Evolutionary conservation across 352 stramenopile genomes (phyloP).

Genomic region (Phytophthora meadii): DNA sequence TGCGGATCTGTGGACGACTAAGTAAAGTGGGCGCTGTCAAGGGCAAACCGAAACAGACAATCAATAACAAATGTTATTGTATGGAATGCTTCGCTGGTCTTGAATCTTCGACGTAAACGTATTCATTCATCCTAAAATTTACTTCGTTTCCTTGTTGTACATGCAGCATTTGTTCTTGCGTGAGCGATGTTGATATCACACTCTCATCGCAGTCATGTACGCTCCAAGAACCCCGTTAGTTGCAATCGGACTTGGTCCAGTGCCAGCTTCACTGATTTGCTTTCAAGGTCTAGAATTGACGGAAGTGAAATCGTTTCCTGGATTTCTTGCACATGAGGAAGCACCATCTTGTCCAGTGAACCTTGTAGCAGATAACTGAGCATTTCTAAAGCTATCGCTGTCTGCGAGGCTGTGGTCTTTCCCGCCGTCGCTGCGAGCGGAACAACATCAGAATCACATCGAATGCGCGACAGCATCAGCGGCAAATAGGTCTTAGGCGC

Average conservation of each 20-base stretch:
- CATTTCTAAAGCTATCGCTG: slow-evolving; percentile 51
- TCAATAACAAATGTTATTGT: neutral
- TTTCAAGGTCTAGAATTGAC: slow-evolving; percentile 59
- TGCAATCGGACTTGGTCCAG: slow-evolving; percentile 44
- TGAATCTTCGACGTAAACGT: too few species aligned
- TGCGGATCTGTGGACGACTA: slow-evolving; percentile 76
- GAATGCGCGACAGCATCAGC: slow-evolving; percentile 66
- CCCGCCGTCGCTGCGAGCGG: slow-evolving; percentile 14
- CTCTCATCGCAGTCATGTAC: slow-evolving; percentile 36
- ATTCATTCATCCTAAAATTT: too few species aligned
- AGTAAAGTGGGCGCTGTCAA: slow-evolving; percentile 34
- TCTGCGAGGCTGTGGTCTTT: slow-evolving; percentile 31
- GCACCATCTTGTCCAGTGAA: slow-evolving; percentile 61
- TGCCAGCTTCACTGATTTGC: slow-evolving; percentile 36
- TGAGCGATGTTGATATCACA: too few species aligned
- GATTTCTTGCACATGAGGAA: slow-evolving; percentile 66
- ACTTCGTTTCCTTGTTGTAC: too few species aligned
- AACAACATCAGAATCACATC: slow-evolving; percentile 56
- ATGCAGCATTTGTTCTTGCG: too few species aligned
- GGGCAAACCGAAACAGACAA: too few species aligned
- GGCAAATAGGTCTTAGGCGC: slow-evolving; percentile 71
- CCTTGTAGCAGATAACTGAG: slow-evolving; percentile 58
- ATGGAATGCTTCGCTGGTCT: neutral
- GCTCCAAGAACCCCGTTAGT: slow-evolving; percentile 50
- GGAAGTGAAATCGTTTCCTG: slow-evolving; percentile 48